phyloP scores from a whole-genome alignment of 768 basidiomycete genomes.

The Suillus decipiens region DNA sequence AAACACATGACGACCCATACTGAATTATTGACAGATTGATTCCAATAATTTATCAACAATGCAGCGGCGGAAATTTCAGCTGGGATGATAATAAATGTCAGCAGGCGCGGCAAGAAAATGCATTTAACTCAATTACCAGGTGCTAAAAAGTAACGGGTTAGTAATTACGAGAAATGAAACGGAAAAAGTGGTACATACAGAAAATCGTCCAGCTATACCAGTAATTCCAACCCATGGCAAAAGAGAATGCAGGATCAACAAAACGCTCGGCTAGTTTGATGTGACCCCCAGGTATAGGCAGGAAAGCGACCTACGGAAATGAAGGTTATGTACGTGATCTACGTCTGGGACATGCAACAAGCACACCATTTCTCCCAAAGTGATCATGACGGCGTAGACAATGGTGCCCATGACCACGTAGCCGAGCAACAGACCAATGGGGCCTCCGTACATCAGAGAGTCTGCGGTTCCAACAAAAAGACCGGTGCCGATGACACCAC shows the following conservation, averaged over 20 bases:
- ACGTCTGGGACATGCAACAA: constrained; percentile 60
- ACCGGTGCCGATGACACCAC: constrained; percentile 61
- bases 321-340: constrained; percentile 47
- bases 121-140: neutral
- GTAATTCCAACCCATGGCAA: constrained; percentile 56
- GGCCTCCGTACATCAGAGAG: constrained; percentile 60
- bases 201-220: constrained; percentile 40
- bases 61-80: constrained; percentile 49
- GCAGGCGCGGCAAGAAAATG: neutral
- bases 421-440: constrained; percentile 73
- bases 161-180: constrained; percentile 21
- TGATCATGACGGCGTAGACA: constrained; percentile 72
- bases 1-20: constrained; percentile 84
- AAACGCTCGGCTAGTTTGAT: constrained; percentile 83
- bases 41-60: constrained; percentile 78
- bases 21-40: constrained; percentile 55
- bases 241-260: constrained; percentile 72
- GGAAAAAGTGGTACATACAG: constrained; percentile 15
- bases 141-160: constrained; percentile 16
- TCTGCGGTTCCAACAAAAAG: constrained; percentile 70
- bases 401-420: constrained; percentile 66
- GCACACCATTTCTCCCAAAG: constrained; percentile 66
- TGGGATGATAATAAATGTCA: constrained; percentile 15
- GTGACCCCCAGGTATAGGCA: constrained; percentile 79
- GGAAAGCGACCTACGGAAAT: constrained; percentile 63